Conservation (phyloP, 2,329 filamentous ascomycete genomes). For the Talaromyces sp. region DNA sequence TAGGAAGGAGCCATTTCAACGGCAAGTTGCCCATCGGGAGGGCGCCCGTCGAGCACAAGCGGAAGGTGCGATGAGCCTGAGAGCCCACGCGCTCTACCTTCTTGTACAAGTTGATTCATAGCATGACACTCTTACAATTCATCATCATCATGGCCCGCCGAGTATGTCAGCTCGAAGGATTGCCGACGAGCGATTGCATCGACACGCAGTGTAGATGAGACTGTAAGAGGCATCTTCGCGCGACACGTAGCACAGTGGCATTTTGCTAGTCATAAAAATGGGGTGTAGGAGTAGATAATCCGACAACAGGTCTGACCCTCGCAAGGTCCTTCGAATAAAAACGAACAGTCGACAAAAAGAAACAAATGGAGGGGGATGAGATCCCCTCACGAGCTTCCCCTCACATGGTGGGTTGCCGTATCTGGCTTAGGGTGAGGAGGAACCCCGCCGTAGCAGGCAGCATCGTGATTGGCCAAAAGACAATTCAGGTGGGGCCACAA, state of each 20-base stretch:
- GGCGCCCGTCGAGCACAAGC: neutral
- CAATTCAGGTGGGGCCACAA: neutral
- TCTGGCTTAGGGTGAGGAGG: conserved; percentile 13
- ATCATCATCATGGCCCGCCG: neutral
- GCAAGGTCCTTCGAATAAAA: neutral
- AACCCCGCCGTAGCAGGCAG: neutral
- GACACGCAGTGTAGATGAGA: neutral
- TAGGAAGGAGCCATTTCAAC: neutral
- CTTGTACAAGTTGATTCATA: neutral
- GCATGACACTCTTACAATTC: too few species aligned
- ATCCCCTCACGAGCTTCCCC: conserved; percentile 13
- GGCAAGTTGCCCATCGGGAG: neutral
- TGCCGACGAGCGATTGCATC: too few species aligned
- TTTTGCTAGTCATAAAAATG: neutral
- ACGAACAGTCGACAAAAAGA: neutral
- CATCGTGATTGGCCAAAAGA: neutral
- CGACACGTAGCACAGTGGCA: neutral
- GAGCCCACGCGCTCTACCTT: neutral
- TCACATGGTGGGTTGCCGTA: neutral
- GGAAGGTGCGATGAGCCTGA: neutral
- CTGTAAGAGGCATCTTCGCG: neutral
- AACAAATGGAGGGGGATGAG: neutral
- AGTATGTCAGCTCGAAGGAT: too few species aligned
- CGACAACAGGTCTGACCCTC: neutral
- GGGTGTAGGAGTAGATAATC: neutral